These are phyloP conservation scores for Letharia columbiana DNA, from an alignment of 495 filamentous ascomycete species.

Conservation along the genomic window DNA sequence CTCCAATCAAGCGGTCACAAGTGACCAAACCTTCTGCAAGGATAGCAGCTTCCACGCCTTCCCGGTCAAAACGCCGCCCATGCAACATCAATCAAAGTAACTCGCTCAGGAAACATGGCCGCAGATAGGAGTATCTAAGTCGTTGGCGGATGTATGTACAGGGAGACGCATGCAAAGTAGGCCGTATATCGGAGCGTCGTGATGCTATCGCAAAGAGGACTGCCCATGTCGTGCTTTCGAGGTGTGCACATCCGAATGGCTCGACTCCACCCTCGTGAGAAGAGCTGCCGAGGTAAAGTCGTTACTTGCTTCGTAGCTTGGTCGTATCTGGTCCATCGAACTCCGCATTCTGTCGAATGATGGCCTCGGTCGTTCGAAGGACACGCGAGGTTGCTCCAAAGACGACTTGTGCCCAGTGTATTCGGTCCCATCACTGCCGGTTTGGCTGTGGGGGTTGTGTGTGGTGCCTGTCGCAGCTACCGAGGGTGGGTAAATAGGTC, in stretches of 20 bases:
- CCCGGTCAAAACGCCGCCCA: constrained; percentile 6
- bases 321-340: constrained; percentile 65
- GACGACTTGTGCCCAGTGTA: constrained; percentile 64
- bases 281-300: constrained; percentile 87
- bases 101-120: constrained; percentile 19
- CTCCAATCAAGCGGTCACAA: not conserved
- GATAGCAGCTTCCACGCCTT: not conserved
- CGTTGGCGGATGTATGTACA: constrained; percentile 22
- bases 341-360: constrained; percentile 70
- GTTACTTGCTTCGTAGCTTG: constrained; percentile 74
- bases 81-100: constrained; percentile 11
- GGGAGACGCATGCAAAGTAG: constrained; percentile 11
- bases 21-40: not conserved
- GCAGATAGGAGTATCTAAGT: constrained; percentile 17
- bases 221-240: constrained; percentile 15
- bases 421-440: constrained; percentile 87
- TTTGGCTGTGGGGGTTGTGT: constrained; percentile 76
- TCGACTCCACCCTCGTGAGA: constrained; percentile 74
- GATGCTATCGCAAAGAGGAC: constrained; percentile 25
- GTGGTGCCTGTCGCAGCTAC: constrained; percentile 66
- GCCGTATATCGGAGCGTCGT: not conserved
- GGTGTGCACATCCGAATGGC: constrained; percentile 37
- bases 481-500: constrained; percentile 87
- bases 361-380: constrained; percentile 62
- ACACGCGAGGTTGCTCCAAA: constrained; percentile 36